Base-by-base conservation (phyloP, 164 flowering plant species). In the Macadamia tetraphylla region DNA sequence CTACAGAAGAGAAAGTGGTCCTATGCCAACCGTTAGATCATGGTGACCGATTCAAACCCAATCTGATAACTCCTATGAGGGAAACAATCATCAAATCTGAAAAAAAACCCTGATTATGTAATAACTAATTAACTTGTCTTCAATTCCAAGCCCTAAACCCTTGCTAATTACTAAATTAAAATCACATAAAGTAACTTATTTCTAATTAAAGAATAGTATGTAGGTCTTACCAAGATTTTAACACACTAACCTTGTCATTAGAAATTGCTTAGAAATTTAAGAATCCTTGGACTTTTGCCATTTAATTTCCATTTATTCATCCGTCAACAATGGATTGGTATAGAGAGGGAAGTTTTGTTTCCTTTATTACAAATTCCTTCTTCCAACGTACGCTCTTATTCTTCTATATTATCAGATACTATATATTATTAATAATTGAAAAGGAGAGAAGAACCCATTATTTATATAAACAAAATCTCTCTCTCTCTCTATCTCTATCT, bases 361-460 rank as follows among this genome's bases (percentile, higher is more conserved):
- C 42, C 32, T 8, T 60, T 46, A 31, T 1, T 31, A n/a, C 13
- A 4, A 29, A n/a, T n/a, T n/a, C 23, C 52, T 3, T n/a, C 18
- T 29, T 69, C 65, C 61, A 69, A 69, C 52, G 66, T 66, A 35
- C 29, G 58, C 66, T 3, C 29, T 29, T 64, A 30, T 7, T 64
- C 56, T 64, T 64, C 29, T 57, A 48, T 64, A 64, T 48, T 64
- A n/a, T n/a, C n/a, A 14, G 29, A 40, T 15, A 12, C 15, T 43
- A 15, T 62, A n/a, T 17, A 1, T 63, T 23, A n/a, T 17, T 63
- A 23, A 64, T 23, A 13, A 51, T 51, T 9, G 2, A 9, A 9
- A 51, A 5, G 2, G 2, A 51, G 12, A 23, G 13, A 17, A 31
- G 32, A 43, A 32, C 49, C 31, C 60, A 56, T 30, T 23, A 2